Conservation (phyloP, 805 yeast genomes). For the Gaillardinia entomophila region DNA sequence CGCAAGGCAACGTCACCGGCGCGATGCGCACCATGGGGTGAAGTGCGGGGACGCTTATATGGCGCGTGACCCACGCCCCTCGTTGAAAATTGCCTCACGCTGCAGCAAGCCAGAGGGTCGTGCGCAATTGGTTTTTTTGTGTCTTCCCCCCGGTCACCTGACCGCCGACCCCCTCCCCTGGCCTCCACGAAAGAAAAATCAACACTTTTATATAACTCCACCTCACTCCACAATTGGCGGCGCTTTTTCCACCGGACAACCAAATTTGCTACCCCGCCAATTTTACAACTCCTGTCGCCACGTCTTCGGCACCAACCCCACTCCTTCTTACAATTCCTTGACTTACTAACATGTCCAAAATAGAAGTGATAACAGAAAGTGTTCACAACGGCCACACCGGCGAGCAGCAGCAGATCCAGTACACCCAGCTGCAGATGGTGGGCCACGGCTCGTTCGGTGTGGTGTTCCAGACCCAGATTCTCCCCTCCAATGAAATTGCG, state of each 20-base stretch:
- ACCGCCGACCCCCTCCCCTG: slow-evolving; percentile 1
- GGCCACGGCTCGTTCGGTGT: slow-evolving; percentile 99
- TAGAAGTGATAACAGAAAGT: slow-evolving; percentile 51
- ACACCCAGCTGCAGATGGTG: slow-evolving; percentile 81
- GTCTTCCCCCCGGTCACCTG: slow-evolving; percentile 1
- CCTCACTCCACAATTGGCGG: not conserved
- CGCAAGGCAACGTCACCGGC: not conserved
- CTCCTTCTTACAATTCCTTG: not conserved
- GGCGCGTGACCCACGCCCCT: not conserved
- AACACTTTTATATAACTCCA: not conserved
- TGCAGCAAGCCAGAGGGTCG: no score
- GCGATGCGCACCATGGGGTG: not conserved
- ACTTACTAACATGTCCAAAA: slow-evolving; percentile 38
- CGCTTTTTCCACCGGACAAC: no score
- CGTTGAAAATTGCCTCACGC: no score
- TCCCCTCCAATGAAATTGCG: slow-evolving; percentile 70
- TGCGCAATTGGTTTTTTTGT: slow-evolving; percentile 2
- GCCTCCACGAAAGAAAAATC: not conserved
- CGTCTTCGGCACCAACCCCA: no score
- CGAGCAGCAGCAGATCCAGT: slow-evolving; percentile 54
- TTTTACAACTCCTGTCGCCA: no score
- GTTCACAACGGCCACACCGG: slow-evolving; percentile 72
- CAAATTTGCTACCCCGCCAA: not conserved
- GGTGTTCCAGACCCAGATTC: slow-evolving; percentile 81
- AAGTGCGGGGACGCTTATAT: not conserved